Base-by-base conservation (phyloP, 1,284 basidiomycete species). In the Fomitopsis pinicola region DNA sequence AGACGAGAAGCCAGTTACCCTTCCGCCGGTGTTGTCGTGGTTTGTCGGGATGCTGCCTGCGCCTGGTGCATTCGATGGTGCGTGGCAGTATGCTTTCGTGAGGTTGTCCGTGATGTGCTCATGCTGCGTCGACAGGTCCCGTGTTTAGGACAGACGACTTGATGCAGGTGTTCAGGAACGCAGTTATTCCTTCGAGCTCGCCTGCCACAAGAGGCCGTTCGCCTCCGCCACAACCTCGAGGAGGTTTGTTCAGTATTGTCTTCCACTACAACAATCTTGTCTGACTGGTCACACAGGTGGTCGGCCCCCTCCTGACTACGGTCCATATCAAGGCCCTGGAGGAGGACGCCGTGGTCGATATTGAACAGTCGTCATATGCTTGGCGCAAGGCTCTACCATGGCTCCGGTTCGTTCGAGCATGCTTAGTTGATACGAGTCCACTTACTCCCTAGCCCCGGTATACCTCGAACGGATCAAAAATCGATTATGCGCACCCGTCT, bases 141-240 rank as follows among this genome's bases (percentile, higher is more conserved):
- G 82, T 94, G 42, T 95, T 95, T 78, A 82, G 91, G 58, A 89
- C 89, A 2, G 93, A 95, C 55, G 93, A 95, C 73, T 78, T 95
- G 38, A 87, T 96, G 82, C 87, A 88, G 63, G 71, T 94, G 26
- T 87, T 94, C 72, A 80, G 85, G 52, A 89, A 84, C 69, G 89
- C 89, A 55, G 84, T 88, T 22, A 90, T 94, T 59, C 90, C 91
- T n/a, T 63, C 68, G 5, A 87, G 84, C 60, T 80, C 72, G 19
- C 78, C 70, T n/a, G 61, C 76, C 40, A 69, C 72, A 38, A 75
- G 77, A 60, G 68, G 76, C 5, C 76, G 81, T 63, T 80, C 77
- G 6, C 83, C 85, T 30, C 80, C 82, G 15, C 78, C 81, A 28
- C 76, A 83, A 6, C 80, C 82, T 42, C 77, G 80, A 66, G 65